A percentile compares a stretch with the other conserved stretches of the same genome.
Conservation (phyloP, 2,329 filamentous ascomycete species). For the Aspergillus flavus region DNA sequence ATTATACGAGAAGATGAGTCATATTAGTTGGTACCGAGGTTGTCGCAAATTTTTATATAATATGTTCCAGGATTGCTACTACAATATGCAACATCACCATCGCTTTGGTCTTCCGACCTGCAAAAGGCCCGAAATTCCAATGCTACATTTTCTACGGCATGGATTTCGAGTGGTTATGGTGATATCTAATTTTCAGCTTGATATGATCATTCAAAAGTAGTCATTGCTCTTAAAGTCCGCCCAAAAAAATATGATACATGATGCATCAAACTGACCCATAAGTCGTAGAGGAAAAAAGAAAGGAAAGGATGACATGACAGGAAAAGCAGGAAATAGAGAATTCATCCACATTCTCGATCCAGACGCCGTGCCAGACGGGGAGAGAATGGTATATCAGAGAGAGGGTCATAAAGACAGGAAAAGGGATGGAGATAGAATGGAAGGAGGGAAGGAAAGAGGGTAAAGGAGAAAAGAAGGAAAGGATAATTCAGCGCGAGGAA, state of each 20-base stretch:
- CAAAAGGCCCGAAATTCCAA: background rate
- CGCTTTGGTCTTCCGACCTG: background rate
- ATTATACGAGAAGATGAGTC: background rate
- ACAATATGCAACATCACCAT: background rate
- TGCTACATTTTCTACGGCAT: background rate
- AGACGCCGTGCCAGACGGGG: slow-evolving; percentile 21
- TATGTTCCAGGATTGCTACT: background rate
- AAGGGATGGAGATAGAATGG: slow-evolving; percentile 14
- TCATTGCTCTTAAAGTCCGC: slow-evolving; percentile 6
- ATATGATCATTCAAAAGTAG: background rate
- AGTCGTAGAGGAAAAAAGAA: slow-evolving; percentile 18
- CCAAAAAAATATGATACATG: slow-evolving; percentile 30
- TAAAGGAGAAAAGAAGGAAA: slow-evolving; percentile 11
- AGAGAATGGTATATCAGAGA: slow-evolving; percentile 12
- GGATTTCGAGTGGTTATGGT: background rate
- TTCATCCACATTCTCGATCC: slow-evolving; percentile 7
- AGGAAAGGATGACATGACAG: slow-evolving; percentile 12
- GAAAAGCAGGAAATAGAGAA: slow-evolving; percentile 13
- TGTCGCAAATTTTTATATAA: background rate
- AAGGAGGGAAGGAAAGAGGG: slow-evolving; percentile 13
- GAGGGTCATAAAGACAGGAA: slow-evolving; percentile 4
- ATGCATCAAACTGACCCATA: slow-evolving; percentile 21
- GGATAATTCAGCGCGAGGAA: slow-evolving; percentile 12
- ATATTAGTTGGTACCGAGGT: background rate
- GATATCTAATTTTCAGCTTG: background rate